phyloP scores from a whole-genome alignment of 495 filamentous ascomycete species.

The Clavariopsis aquatica region DNA sequence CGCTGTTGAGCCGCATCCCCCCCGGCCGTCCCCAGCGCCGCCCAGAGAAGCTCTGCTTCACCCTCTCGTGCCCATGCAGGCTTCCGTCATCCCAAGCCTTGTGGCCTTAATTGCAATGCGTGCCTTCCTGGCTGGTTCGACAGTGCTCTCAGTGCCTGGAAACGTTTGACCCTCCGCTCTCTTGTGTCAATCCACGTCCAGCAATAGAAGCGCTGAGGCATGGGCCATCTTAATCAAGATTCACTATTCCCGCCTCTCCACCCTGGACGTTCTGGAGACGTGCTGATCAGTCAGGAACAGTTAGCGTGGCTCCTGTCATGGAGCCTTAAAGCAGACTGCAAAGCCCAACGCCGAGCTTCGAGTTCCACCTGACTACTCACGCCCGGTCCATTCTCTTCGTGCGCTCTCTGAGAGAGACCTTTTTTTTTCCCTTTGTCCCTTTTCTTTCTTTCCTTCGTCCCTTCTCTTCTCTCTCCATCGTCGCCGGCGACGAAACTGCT shows the following conservation, averaged over 20 bases:
- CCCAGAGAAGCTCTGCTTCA: neutral
- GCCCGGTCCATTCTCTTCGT: slow-evolving; percentile 25
- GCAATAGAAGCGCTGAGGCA: slow-evolving; percentile 24
- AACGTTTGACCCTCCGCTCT: slow-evolving; percentile 22
- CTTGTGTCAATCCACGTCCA: slow-evolving; percentile 28
- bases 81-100: slow-evolving; percentile 13
- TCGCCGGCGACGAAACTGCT: slow-evolving; percentile 29
- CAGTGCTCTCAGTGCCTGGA: slow-evolving; percentile 3
- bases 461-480: slow-evolving; percentile 17
- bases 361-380: slow-evolving; percentile 11
- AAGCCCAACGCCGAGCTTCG: slow-evolving; percentile 30
- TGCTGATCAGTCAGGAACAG: slow-evolving; percentile 23
- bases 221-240: slow-evolving; percentile 19
- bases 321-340: slow-evolving; percentile 29
- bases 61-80: slow-evolving; percentile 18
- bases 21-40: neutral
- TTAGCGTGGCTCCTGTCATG: slow-evolving; percentile 20
- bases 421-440: slow-evolving; percentile 7
- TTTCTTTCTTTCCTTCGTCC: slow-evolving; percentile 17
- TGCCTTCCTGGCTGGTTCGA: neutral
- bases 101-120: slow-evolving; percentile 19
- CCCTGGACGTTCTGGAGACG: slow-evolving; percentile 16
- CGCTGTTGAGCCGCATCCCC: slow-evolving; percentile 24
- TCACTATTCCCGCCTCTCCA: slow-evolving; percentile 23
- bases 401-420: slow-evolving; percentile 34